Percentiles rank a stretch among this genome's conserved stretches.
Conservation (phyloP, 1,284 basidiomycete genomes). For the Sanguinoderma infundibulare region DNA sequence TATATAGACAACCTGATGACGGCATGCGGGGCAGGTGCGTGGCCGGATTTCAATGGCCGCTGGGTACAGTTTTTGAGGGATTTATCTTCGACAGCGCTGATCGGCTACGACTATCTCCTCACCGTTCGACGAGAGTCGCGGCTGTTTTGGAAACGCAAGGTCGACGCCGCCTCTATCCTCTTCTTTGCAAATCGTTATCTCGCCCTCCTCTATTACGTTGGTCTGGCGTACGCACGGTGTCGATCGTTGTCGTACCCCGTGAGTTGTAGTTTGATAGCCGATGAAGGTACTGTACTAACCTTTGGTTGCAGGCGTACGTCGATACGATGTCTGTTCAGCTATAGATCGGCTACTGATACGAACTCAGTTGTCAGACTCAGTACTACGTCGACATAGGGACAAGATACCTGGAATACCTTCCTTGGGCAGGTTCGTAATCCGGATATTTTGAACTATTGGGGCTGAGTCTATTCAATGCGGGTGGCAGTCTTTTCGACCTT, state of each 20-base stretch:
- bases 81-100: neutral
- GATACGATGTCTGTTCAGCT: too few relatives aligned
- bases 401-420: neutral
- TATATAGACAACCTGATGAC: too few relatives aligned
- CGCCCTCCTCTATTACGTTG: neutral
- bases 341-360: neutral
- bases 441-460: neutral
- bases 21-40: too few relatives aligned
- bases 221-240: neutral
- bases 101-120: constrained; percentile 10
- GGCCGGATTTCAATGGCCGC: too few relatives aligned
- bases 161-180: neutral
- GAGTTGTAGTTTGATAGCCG: neutral
- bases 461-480: neutral
- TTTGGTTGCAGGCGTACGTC: neutral
- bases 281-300: neutral
- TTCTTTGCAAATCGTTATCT: constrained; percentile 8
- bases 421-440: neutral
- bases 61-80: too few relatives aligned
- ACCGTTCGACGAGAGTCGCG: constrained; percentile 5
- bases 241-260: neutral
- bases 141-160: constrained; percentile 9
- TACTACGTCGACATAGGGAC: neutral
- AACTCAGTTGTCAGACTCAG: neutral
- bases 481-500: neutral